phyloP scores from a whole-genome alignment of 805 yeast species.

The Candida awuae region DNA sequence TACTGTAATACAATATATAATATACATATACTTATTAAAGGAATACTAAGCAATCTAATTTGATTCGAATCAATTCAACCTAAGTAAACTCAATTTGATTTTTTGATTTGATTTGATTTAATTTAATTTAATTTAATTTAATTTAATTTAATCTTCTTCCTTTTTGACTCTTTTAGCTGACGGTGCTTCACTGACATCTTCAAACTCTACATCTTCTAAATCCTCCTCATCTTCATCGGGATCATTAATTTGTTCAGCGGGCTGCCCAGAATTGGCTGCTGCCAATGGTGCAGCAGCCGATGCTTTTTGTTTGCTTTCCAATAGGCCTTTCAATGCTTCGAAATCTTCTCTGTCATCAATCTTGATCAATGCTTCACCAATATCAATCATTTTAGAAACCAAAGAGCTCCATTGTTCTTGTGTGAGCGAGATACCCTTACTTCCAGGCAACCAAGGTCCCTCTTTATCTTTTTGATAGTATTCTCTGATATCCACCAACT shows the following conservation, averaged over 20 bases:
- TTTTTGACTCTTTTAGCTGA: constrained; percentile 9
- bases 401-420: constrained; percentile 47
- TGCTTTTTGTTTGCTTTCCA: constrained; percentile 6
- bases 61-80: too few species aligned
- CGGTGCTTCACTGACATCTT: constrained; percentile 16
- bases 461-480: constrained; percentile 53
- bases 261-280: too few species aligned
- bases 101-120: too few species aligned
- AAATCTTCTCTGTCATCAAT: constrained; percentile 24
- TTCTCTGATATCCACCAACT: constrained; percentile 78
- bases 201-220: constrained; percentile 15
- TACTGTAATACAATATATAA: too few species aligned
- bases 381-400: constrained; percentile 37
- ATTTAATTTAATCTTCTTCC: neutral
- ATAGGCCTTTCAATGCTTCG: constrained; percentile 13
- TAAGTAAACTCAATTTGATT: too few species aligned
- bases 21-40: too few species aligned
- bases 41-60: too few species aligned
- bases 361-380: constrained; percentile 41
- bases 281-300: neutral
- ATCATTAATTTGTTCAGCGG: neutral
- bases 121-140: too few species aligned
- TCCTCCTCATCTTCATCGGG: constrained; percentile 16
- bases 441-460: constrained; percentile 65
- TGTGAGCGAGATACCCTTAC: constrained; percentile 61